Base-by-base conservation (phyloP, 805 yeast species). In the Kodamaea jinghongensis region DNA sequence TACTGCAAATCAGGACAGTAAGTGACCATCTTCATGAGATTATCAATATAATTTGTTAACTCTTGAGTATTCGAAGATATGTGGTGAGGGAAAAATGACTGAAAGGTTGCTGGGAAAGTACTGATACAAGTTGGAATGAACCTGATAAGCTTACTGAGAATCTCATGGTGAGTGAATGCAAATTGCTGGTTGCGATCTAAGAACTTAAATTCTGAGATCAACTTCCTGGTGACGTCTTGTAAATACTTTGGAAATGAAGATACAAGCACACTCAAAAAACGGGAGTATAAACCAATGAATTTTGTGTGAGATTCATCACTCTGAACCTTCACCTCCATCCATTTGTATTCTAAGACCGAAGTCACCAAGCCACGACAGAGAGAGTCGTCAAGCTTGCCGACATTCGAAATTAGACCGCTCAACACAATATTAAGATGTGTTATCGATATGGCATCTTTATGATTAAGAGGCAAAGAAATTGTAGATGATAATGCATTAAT, bases 161-260 rank as follows among this genome's bases (percentile, higher is more conserved):
- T 70, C 10, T 72, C 71, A 63, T 91, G 97, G 60, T 47, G 79
- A 49, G 34, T 52, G 52, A 37, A 68, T 17, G 28, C 49, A 6
- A 56, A 31, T 11, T 32, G 23, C 22, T 46, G 44, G 30, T 42
- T 49, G 6, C 39, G 32, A 26, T 47, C 38, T 22, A 48, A 47
- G 16, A 45, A 29, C 11, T 39, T 39, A 51, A 91, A 85, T 51
- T 81, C 88, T 13, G 70, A 51, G 8, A 89, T 74, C n/a, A 91
- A 61, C 42, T 77, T 75, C 44, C 72, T 67, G 14, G 86, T 80
- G n/a, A 91, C 86, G 43, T 86, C 95, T 46, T 78, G 75, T 78
- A 93, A 81, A 86, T 95, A 91, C 59, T 81, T 86, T 6, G 98
- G 98, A 44, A 82, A 72, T 33, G 91, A 84, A 3, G 95, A 83